Percentiles rank a stretch among this genome's conserved stretches.
Conservation (phyloP, 1,139 yeast genomes). For the Suhomyces yuchorum region DNA sequence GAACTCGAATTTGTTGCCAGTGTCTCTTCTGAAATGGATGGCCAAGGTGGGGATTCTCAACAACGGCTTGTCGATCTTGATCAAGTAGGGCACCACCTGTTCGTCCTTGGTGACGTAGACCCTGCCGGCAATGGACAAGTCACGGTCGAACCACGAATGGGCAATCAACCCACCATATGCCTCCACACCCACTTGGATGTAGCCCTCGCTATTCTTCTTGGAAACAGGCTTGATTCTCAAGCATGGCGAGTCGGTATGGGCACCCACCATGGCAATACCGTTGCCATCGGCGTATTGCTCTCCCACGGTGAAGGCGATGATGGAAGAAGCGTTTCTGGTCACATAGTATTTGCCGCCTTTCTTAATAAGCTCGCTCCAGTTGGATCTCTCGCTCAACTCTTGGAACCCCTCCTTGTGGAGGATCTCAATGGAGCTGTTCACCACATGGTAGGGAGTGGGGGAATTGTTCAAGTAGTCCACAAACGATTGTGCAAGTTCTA, state of each 20-base stretch:
- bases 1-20: constrained; percentile 78
- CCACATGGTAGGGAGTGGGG: constrained; percentile 96
- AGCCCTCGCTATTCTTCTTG: constrained; percentile 70
- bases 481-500: constrained; percentile 57
- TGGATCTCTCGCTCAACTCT: constrained; percentile 72
- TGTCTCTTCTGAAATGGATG: constrained; percentile 83
- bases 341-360: constrained; percentile 72
- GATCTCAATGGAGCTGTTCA: constrained; percentile 58
- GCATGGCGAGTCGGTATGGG: constrained; percentile 96
- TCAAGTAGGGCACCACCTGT: constrained; percentile 61
- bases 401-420: constrained; percentile 64
- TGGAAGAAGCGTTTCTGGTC: constrained; percentile 83
- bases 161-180: constrained; percentile 95
- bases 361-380: constrained; percentile 63
- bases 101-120: constrained; percentile 65
- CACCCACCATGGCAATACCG: constrained; percentile 87
- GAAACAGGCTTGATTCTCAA: constrained; percentile 90
- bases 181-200: constrained; percentile 89
- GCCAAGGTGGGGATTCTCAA: constrained; percentile 94
- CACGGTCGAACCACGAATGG: constrained; percentile 92
- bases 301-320: constrained; percentile 86
- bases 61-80: constrained; percentile 81
- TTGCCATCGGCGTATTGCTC: constrained; percentile 73
- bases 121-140: constrained; percentile 88
- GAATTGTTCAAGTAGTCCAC: constrained; percentile 78